These are phyloP conservation scores for Fusarium tanahbumbuense DNA, from an alignment of 2,329 filamentous ascomycete genomes.

Conservation along the genomic window DNA sequence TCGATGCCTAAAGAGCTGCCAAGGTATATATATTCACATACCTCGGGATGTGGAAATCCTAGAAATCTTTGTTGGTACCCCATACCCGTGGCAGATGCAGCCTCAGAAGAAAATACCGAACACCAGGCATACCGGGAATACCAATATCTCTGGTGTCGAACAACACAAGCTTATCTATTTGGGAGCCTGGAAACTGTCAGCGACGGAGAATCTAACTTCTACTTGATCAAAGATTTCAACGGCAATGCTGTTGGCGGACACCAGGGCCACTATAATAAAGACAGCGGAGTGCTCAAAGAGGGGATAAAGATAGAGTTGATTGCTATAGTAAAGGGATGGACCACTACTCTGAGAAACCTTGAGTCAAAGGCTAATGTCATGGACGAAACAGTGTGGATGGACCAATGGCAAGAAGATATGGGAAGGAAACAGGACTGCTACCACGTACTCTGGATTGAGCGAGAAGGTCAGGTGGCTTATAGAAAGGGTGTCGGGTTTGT, in stretches of 20 bases:
- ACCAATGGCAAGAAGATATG: too few relatives aligned
- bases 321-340: background rate
- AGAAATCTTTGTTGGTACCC: background rate
- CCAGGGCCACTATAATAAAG: rapidly evolving
- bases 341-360: too few relatives aligned
- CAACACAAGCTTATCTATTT: background rate
- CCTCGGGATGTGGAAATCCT: background rate
- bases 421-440: background rate
- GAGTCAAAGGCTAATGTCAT: too few relatives aligned
- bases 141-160: background rate
- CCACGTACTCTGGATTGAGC: background rate
- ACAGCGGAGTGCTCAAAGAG: background rate
- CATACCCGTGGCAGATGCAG: rapidly evolving
- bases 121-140: background rate
- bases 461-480: background rate
- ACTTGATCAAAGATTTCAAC: background rate
- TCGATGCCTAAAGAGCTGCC: background rate
- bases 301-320: background rate
- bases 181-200: background rate
- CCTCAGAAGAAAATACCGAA: background rate
- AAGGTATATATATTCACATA: background rate
- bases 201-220: too few relatives aligned
- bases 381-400: too few relatives aligned
- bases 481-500: background rate
- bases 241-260: background rate